Conservation (phyloP, 805 yeast genomes). For the Saturnispora zaruensis region DNA sequence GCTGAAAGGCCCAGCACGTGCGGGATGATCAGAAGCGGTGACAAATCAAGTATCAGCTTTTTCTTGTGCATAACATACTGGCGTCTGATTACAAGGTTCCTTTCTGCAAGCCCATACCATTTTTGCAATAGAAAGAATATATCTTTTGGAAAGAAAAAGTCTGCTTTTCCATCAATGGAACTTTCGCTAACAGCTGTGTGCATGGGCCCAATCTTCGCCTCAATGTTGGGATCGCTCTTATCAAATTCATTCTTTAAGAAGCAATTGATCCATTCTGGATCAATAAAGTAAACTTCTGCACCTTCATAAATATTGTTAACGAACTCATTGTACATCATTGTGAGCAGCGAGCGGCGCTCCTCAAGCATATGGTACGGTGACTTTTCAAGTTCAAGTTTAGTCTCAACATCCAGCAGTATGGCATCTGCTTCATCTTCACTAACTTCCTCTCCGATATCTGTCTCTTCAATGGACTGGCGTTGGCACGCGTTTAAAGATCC, state of each 20-base stretch:
- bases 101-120: slow-evolving; percentile 47
- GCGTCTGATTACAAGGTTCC: slow-evolving; percentile 32
- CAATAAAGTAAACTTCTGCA: slow-evolving; percentile 39
- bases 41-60: slow-evolving; percentile 18
- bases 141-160: slow-evolving; percentile 33
- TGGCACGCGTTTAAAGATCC: not conserved
- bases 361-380: slow-evolving; percentile 12
- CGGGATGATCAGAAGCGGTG: slow-evolving; percentile 22
- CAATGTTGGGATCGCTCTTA: slow-evolving; percentile 25
- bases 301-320: slow-evolving; percentile 33
- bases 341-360: slow-evolving; percentile 16
- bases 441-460: not conserved
- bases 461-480: not conserved
- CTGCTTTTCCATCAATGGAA: slow-evolving; percentile 19
- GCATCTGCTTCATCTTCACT: slow-evolving; percentile 4
- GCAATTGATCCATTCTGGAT: slow-evolving; percentile 35
- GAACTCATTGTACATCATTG: slow-evolving; percentile 12
- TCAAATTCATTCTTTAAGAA: slow-evolving; percentile 31
- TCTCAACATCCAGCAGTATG: not conserved
- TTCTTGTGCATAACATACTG: slow-evolving; percentile 24
- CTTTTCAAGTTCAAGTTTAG: not conserved
- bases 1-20: slow-evolving; percentile 21
- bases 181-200: slow-evolving; percentile 40
- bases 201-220: slow-evolving; percentile 36
- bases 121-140: slow-evolving; percentile 37